A percentile compares a stretch with the other conserved stretches of the same genome.
These are phyloP conservation scores for Daldinia eschscholtzii DNA, from an alignment of 2,329 filamentous ascomycete species.

Conservation along the genomic window DNA sequence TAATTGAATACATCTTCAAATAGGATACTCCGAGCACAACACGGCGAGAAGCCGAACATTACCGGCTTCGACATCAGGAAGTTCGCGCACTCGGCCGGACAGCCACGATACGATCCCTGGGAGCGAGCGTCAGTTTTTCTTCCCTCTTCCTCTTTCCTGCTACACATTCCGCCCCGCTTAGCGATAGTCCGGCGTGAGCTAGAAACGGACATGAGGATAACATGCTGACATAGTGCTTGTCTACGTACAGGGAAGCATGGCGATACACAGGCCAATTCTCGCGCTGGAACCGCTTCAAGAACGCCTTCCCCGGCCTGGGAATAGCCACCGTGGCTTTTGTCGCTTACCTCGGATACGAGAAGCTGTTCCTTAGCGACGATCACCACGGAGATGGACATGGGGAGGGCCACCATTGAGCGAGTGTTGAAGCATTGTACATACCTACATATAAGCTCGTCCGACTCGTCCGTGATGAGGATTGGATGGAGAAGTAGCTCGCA, in stretches of 20 bases:
- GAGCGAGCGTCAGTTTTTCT: conserved; percentile 67
- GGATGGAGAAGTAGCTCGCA: conserved; percentile 10
- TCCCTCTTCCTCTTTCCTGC: background rate
- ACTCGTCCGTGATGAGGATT: conserved; percentile 18
- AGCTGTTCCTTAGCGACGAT: conserved; percentile 83
- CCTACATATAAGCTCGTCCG: conserved; percentile 46
- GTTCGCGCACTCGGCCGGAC: conserved; percentile 78
- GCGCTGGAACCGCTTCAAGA: conserved; percentile 89
- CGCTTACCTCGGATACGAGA: conserved; percentile 89
- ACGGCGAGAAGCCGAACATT: conserved; percentile 75
- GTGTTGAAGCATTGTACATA: conserved; percentile 55
- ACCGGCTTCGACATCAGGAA: conserved; percentile 93
- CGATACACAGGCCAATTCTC: conserved; percentile 91
- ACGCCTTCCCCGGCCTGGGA: conserved; percentile 88
- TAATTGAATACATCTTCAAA: conserved; percentile 18
- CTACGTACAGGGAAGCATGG: conserved; percentile 85
- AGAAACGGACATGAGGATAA: background rate
- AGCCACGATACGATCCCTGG: conserved; percentile 75
- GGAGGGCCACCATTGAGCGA: conserved; percentile 68
- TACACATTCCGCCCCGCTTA: background rate
- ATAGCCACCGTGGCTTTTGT: conserved; percentile 93
- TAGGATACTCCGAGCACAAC: conserved; percentile 65
- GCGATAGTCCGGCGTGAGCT: background rate
- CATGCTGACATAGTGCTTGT: conserved; percentile 26
- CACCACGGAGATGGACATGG: conserved; percentile 69